A percentile compares a stretch with the other conserved stretches of the same genome.
phyloP scores from a whole-genome alignment of 805 yeast species.

The Ogataea corticis region DNA sequence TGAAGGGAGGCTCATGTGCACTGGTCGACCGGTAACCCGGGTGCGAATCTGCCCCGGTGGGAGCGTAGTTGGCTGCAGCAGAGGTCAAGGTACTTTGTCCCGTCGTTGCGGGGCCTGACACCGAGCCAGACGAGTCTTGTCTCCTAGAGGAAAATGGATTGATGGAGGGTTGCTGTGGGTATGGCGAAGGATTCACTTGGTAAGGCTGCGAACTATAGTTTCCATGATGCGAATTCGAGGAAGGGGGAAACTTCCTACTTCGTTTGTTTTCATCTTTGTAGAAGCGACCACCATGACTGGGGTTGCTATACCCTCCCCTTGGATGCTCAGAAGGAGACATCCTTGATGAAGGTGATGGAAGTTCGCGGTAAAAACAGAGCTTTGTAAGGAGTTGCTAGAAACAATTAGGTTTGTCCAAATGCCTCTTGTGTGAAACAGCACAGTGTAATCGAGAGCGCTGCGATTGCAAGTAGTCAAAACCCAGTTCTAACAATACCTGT shows the following conservation, averaged over 20 bases:
- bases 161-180: slow-evolving; percentile 22
- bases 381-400: background rate
- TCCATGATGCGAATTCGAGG: slow-evolving; percentile 16
- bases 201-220: slow-evolving; percentile 11
- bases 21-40: slow-evolving; percentile 16
- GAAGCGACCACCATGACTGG: slow-evolving; percentile 20
- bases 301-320: slow-evolving; percentile 15
- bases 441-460: background rate
- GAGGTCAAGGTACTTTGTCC: slow-evolving; percentile 1
- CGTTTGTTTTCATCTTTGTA: slow-evolving; percentile 29
- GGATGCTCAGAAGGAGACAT: slow-evolving; percentile 26
- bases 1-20: slow-evolving; percentile 14
- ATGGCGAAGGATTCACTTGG: slow-evolving; percentile 18
- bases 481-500: background rate
- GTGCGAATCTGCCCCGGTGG: slow-evolving; percentile 9
- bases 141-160: slow-evolving; percentile 36
- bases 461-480: background rate
- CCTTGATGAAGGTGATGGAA: background rate
- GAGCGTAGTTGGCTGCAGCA: slow-evolving; percentile 3
- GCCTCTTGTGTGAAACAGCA: background rate
- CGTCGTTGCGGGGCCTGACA: slow-evolving; percentile 10
- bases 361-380: background rate
- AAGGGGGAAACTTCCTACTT: slow-evolving; percentile 24
- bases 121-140: slow-evolving; percentile 18
- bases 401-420: background rate